Conservation (phyloP, 352 stramenopile species). For the Peronospora tabacina region DNA sequence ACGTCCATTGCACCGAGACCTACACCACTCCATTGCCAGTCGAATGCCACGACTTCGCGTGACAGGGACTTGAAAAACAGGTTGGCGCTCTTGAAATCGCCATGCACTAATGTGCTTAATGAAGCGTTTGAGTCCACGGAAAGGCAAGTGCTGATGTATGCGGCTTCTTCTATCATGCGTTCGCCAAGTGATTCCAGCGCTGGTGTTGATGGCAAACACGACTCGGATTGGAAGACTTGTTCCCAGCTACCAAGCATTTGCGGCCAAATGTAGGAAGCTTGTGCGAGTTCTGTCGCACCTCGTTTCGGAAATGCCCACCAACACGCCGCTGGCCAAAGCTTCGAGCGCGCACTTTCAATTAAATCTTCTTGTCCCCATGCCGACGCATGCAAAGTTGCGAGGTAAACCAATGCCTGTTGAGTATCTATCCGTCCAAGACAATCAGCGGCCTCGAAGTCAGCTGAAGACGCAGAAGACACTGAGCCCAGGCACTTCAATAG, state of each 20-base stretch:
- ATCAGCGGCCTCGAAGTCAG: constrained; percentile 32
- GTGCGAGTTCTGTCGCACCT: constrained; percentile 33
- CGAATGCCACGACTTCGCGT: constrained; percentile 48
- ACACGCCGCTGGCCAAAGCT: constrained; percentile 36
- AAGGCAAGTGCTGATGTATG: constrained; percentile 44
- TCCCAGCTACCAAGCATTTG: constrained; percentile 31
- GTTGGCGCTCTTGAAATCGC: constrained; percentile 69
- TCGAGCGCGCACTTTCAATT: constrained; percentile 17
- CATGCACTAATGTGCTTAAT: constrained; percentile 47
- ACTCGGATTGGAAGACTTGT: constrained; percentile 12
- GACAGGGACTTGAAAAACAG: constrained; percentile 48
- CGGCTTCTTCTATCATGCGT: constrained; percentile 40
- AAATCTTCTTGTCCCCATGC: constrained; percentile 27
- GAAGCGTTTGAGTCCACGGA: constrained; percentile 13
- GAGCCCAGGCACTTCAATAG: constrained; percentile 41
- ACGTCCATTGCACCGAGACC: constrained; percentile 58
- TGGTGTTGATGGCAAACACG: constrained; percentile 9
- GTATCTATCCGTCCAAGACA: constrained; percentile 32
- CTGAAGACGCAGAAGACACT: neutral
- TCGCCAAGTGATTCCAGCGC: constrained; percentile 27
- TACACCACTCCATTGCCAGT: constrained; percentile 66
- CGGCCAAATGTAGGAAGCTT: constrained; percentile 36
- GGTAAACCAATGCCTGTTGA: constrained; percentile 35
- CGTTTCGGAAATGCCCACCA: constrained; percentile 65
- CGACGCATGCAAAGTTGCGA: constrained; percentile 42